These are phyloP conservation scores for Fonsecaea nubica DNA, from an alignment of 2,329 filamentous ascomycete species.

Conservation along the genomic window DNA sequence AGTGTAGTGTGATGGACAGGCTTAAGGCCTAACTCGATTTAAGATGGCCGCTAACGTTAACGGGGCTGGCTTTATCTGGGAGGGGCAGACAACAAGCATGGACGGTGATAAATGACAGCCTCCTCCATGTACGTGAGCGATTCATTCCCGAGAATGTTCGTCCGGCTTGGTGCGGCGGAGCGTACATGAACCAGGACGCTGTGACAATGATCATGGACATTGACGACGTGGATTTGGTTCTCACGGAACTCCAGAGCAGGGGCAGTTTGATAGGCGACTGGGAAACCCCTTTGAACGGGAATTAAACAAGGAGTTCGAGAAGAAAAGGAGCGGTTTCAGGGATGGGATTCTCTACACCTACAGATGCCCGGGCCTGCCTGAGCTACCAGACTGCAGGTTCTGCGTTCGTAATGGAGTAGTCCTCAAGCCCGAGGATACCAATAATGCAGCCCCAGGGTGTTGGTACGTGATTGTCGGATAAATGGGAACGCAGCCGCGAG, in stretches of 20 bases:
- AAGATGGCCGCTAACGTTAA: conserved; percentile 3
- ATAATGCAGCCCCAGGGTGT: not conserved
- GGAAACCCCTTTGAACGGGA: not conserved
- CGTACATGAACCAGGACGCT: not conserved
- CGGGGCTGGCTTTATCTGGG: conserved; percentile 21
- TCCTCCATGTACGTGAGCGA: not conserved
- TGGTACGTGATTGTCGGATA: too few relatives aligned
- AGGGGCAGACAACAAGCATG: conserved; percentile 9
- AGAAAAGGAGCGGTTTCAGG: conserved; percentile 8
- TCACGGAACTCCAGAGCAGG: not conserved
- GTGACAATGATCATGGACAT: conserved; percentile 3
- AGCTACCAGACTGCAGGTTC: not conserved
- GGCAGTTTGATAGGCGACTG: not conserved
- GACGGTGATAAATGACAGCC: not conserved
- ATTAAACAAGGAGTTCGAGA: conserved; percentile 9
- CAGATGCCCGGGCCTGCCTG: conserved; percentile 4
- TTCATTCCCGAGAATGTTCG: not conserved
- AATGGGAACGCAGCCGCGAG: too few relatives aligned
- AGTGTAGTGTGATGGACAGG: too few relatives aligned
- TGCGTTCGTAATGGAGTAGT: not conserved
- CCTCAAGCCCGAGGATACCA: conserved; percentile 6
- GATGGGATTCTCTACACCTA: not conserved
- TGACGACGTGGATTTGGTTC: not conserved
- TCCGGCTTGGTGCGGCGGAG: conserved; percentile 12
- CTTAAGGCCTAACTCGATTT: too few relatives aligned